Evolutionary conservation across 768 basidiomycete genomes (phyloP), one percentile per base, ranked within the genome.

Genomic region (Tylopilus subfusipes): DNA sequence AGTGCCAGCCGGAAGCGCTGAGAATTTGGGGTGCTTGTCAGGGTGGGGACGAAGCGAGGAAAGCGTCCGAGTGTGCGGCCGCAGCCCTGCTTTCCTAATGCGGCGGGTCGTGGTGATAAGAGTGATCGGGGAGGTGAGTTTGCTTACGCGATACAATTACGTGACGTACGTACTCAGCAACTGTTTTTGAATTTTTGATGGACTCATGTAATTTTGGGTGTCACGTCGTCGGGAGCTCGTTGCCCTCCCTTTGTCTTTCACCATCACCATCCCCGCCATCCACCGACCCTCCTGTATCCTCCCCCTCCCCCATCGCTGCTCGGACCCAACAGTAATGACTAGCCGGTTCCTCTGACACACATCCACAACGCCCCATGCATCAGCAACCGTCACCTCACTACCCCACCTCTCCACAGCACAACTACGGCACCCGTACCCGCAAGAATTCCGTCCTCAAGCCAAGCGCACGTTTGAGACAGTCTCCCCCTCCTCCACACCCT

Each of bases 401-500:
- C 30, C 16, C 51, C 16, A 36, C 16, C 30, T 25, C 64, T 16
- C 39, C 62, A 27, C 56, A 60, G 5, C 76, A 76, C 68, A 67
- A 71, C 56, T 82, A 85, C 75, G 77, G 77, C 57, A 83, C 82
- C 18, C 73, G 82, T 47, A 81, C 77, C 33, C 77, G 80, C 55
- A 77, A 79, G 42, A 80, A 81, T 54, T 73, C 80, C 48, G 25
- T 74, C 58, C 75, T 83, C 58, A 80, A 75, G 56, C 83, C 82
- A 52, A 75, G 79, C 25, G 63, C 74, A 50, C 82, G 82, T 57
- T 75, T 78, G 25, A 74, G 77, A 56, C 76, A 79, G 52, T 72
- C 69, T 14, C 73, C 80, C 42, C 73, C 76, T 27, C 66, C 70
- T 16, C 63, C 66, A 6, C 74, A 73, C 40, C 68, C 71, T 24